Percentiles rank a stretch among this genome's conserved stretches.
Evolutionary conservation across 2,329 filamentous ascomycete genomes (phyloP).

Genomic region (Akanthomyces dipterigenus): DNA sequence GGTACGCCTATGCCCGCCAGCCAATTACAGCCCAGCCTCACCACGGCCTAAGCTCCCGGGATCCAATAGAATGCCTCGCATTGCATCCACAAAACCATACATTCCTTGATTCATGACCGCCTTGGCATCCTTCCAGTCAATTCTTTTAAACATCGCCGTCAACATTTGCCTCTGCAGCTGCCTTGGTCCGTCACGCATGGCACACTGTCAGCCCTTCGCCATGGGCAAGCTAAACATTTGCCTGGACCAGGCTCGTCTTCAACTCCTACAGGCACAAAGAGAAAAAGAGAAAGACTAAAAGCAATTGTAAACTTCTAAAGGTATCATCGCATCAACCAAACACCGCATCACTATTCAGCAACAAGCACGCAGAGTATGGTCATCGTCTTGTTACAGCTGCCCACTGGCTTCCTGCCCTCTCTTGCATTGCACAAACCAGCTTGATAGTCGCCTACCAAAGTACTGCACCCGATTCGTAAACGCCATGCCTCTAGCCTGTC

Average conservation of each 20-base stretch:
- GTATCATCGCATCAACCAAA: neutral
- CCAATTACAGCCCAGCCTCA: slow-evolving; percentile 8
- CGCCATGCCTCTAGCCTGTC: neutral
- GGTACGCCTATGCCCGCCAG: slow-evolving; percentile 10
- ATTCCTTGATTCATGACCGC: neutral
- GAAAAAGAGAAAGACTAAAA: too few species aligned
- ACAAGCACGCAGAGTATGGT: neutral
- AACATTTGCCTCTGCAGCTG: neutral
- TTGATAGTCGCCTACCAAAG: neutral
- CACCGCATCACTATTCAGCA: neutral
- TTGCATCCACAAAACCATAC: slow-evolving; percentile 8
- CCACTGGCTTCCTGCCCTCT: neutral
- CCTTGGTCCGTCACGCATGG: neutral
- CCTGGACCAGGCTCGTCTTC: neutral
- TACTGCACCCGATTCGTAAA: slow-evolving; percentile 4
- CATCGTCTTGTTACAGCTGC: neutral
- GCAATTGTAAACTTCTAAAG: neutral
- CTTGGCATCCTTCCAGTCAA: neutral
- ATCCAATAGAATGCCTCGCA: slow-evolving; percentile 6
- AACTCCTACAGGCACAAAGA: neutral
- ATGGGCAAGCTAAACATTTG: too few species aligned
- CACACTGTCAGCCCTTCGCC: too few species aligned
- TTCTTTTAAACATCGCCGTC: neutral
- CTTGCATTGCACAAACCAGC: neutral
- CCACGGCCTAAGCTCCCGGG: neutral